Evolutionary conservation across 2,329 filamentous ascomycete genomes (phyloP), one percentile per base, ranked within the genome.

Genomic region (Diaporthe ilicicola): DNA sequence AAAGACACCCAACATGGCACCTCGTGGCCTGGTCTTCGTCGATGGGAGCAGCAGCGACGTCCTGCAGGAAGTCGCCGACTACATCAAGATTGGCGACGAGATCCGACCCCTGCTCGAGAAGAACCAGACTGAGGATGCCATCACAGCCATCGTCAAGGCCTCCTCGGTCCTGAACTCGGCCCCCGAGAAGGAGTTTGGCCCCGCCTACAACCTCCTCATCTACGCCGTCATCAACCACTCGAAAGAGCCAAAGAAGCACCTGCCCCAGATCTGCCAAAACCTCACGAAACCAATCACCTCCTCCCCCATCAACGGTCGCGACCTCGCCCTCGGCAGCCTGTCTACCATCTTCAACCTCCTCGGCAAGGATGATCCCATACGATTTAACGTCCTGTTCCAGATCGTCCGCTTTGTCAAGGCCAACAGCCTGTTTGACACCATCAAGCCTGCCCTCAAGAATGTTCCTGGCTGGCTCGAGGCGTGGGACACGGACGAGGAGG

Each of bases 341-440:
- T 94, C 94, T 79, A 98, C 95, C 77, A 91, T 99, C 79, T 99
- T 98, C 91, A 99, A 99, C 88, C 92, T 97, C 75, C 89, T 98
- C 76, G 85, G 91, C 76, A 85, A 91, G 73, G 86, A 91, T 78
- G 92, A 94, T 79, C 91, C 94, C 69, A 89, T 93, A 79, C 92
- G 96, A 73, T 97, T 92, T 84, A 93, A 97, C 80, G 94, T 99
- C 72, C 93, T 99, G 79, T 88, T 96, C 81, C 91, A 94, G 78
- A 94, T 98, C 76, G 84, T 98, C 74, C 92, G 92, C 77, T 93
- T 98, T 77, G 90, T 98, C 81, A 92, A 92, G 80, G 82, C 86
- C 70, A 88, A 92, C 77, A 86, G 89, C 78, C 90, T 94, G 82
- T 99, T 94, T 79, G 95, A 98, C 75, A 91, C 91, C 74, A 85